These are phyloP conservation scores for Babesia caballi DNA, from an alignment of 169 alveolate species.

Conservation along the genomic window DNA sequence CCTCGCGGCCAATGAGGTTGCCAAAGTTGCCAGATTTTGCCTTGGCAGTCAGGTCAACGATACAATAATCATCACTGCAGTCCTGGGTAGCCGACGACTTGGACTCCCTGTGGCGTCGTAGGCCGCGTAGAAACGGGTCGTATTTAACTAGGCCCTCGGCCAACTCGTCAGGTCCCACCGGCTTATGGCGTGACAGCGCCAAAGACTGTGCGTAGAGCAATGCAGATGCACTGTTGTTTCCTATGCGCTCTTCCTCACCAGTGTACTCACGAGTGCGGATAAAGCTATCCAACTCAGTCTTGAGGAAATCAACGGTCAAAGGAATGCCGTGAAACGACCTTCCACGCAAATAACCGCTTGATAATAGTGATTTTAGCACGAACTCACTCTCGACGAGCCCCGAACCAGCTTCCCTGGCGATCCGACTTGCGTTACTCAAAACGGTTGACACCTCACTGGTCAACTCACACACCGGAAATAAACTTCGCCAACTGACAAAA, in stretches of 20 bases:
- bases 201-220: slow-evolving; percentile 88
- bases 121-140: slow-evolving; percentile 88
- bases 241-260: slow-evolving; percentile 83
- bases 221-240: slow-evolving; percentile 84
- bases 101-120: slow-evolving; percentile 90
- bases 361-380: slow-evolving; percentile 5
- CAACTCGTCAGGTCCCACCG: slow-evolving; percentile 86
- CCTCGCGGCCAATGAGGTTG: slow-evolving; percentile 63
- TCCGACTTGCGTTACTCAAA: neutral
- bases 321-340: neutral
- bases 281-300: neutral
- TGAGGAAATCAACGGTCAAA: neutral
- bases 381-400: slow-evolving; percentile 27
- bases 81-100: slow-evolving; percentile 80
- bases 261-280: neutral
- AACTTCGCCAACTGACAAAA: neutral
- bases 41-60: slow-evolving; percentile 64
- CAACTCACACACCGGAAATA: slow-evolving; percentile 17
- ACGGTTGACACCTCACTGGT: slow-evolving; percentile 12
- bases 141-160: slow-evolving; percentile 86
- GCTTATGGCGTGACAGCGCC: slow-evolving; percentile 92
- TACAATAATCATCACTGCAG: slow-evolving; percentile 56
- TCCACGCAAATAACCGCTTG: neutral
- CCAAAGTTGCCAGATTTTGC: slow-evolving; percentile 69
- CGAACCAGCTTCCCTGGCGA: slow-evolving; percentile 11